Evolutionary conservation across 805 yeast genomes (phyloP).

Genomic region (Maudiozyma bulderi): DNA sequence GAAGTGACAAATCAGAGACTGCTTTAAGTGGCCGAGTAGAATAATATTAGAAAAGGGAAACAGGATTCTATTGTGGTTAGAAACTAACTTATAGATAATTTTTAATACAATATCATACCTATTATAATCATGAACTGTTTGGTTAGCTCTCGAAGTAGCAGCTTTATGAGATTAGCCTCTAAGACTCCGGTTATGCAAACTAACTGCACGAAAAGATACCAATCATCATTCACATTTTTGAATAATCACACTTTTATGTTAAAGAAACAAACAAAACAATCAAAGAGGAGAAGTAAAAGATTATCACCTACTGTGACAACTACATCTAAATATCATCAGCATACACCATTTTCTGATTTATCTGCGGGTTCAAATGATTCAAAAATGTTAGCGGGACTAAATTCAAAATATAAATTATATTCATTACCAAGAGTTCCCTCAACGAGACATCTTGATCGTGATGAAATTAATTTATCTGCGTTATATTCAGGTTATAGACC

Average conservation of each 20-base stretch:
- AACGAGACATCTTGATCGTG: conserved; percentile 17
- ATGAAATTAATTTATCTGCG: conserved; percentile 17
- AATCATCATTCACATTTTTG: conserved; percentile 19
- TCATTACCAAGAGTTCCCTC: conserved; percentile 26
- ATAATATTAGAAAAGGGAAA: no score
- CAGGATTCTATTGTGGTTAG: no score
- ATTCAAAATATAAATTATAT: conserved; percentile 15
- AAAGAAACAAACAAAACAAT: conserved; percentile 3
- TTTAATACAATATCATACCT: background rate
- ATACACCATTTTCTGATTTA: background rate
- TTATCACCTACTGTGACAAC: conserved; percentile 4
- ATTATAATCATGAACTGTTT: background rate
- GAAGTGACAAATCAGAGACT: no score
- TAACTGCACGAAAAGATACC: conserved; percentile 5
- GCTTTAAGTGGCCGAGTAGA: no score
- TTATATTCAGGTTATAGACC: conserved; percentile 28
- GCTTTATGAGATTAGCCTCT: background rate
- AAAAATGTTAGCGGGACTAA: background rate
- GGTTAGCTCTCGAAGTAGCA: background rate
- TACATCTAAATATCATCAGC: conserved; percentile 4
- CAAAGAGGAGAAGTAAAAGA: conserved; percentile 2
- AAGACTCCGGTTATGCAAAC: background rate
- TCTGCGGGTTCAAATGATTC: background rate
- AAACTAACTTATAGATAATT: background rate
- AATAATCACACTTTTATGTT: conserved; percentile 15